phyloP scores from a whole-genome alignment of 2,329 filamentous ascomycete genomes.

The Mollisia scopiformis region DNA sequence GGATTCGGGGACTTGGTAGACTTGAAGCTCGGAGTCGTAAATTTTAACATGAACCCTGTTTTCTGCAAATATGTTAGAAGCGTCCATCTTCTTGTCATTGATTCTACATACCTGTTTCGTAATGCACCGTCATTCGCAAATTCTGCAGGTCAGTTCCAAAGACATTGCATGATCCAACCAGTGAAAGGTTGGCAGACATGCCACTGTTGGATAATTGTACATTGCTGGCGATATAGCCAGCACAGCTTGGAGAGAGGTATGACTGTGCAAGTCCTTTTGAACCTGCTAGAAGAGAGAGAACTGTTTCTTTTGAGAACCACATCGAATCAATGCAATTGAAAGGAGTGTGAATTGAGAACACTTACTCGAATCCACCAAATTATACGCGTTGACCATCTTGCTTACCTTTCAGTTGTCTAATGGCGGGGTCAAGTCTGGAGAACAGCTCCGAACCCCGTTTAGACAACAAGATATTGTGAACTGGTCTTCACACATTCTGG shows the following conservation, averaged over 20 bases:
- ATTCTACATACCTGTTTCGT: slow-evolving; percentile 53
- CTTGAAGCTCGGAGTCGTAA: background rate
- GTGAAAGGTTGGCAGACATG: slow-evolving; percentile 50
- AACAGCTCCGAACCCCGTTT: too few relatives aligned
- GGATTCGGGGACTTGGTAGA: background rate
- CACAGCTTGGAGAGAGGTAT: background rate
- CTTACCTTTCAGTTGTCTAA: background rate
- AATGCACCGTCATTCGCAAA: slow-evolving; percentile 61
- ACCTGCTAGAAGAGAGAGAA: background rate
- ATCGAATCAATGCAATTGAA: background rate
- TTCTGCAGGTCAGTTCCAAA: slow-evolving; percentile 59
- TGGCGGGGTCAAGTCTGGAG: background rate
- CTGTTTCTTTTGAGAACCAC: background rate
- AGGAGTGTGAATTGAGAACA: background rate
- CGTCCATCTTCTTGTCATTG: background rate
- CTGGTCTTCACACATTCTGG: too few relatives aligned
- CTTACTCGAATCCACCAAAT: background rate
- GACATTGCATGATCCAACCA: slow-evolving; percentile 59
- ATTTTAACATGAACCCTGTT: background rate
- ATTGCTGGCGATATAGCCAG: slow-evolving; percentile 6
- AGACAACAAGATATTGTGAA: too few relatives aligned
- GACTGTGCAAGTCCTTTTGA: background rate
- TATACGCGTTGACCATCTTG: too few relatives aligned
- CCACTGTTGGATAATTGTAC: background rate
- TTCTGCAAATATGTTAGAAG: background rate